Percentiles rank a stretch among this genome's conserved stretches.
phyloP scores from a whole-genome alignment of 306 rosid genomes.

The Begonia loranthoides region DNA sequence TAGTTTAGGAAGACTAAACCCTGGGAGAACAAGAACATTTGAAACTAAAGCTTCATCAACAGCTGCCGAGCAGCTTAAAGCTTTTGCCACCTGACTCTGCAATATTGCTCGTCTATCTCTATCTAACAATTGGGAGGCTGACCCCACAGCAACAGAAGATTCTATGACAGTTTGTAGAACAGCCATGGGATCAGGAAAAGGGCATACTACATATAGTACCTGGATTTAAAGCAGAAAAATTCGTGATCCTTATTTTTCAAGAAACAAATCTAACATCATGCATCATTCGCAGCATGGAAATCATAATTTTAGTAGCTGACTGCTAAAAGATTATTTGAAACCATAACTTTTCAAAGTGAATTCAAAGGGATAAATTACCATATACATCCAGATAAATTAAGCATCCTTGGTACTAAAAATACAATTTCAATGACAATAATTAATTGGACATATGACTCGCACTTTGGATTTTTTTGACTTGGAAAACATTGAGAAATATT shows the following conservation, averaged over 20 bases:
- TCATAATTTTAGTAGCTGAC: too few relatives aligned
- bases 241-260: background rate
- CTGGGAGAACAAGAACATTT: conserved; percentile 69
- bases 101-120: conserved; percentile 70
- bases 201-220: conserved; percentile 97
- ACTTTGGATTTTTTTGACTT: too few relatives aligned
- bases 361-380: too few relatives aligned
- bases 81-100: conserved; percentile 85
- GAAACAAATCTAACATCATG: too few relatives aligned
- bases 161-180: conserved; percentile 82
- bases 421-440: too few relatives aligned
- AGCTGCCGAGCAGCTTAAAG: conserved; percentile 84
- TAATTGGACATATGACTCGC: too few relatives aligned
- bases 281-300: too few relatives aligned
- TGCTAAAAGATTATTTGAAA: too few relatives aligned
- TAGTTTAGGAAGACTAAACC: conserved; percentile 72
- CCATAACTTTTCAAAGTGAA: too few relatives aligned
- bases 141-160: conserved; percentile 85
- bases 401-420: too few relatives aligned
- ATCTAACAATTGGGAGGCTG: conserved; percentile 70
- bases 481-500: too few relatives aligned
- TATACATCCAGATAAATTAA: too few relatives aligned
- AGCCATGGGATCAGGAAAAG: conserved; percentile 93
- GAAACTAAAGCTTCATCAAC: conserved; percentile 90
- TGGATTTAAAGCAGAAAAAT: conserved; percentile 18